Base-by-base conservation (phyloP, 2,329 filamentous ascomycete genomes). In the Thermoascus crustaceus region DNA sequence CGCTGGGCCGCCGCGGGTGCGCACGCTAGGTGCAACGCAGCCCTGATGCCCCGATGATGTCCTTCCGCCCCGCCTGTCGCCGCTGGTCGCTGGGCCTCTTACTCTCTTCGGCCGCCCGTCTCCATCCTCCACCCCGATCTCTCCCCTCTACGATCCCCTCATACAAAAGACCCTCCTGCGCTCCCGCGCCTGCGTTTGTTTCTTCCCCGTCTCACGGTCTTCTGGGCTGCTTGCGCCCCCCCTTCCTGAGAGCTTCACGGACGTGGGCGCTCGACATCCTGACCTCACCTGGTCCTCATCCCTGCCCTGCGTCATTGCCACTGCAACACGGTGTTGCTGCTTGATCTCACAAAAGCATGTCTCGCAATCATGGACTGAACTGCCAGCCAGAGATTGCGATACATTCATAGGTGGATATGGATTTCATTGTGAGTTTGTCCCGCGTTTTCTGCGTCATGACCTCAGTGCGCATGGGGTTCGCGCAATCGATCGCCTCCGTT, bases 391-490 rank as follows among this genome's bases (percentile, higher is more conserved):
- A 47, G 43, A 40, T 36, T 47, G 42, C 38, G 43, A 49, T 45
- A 46, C 55, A 48, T 56, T 47, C 43, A 32, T 44, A 42, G 27
- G 40, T 45, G 38, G 44, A 46, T 38, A 66, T 66, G 63, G 63
- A 66, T 58, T 65, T 66, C 46, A 65, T 64, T 51, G 63, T 66
- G 46, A 52, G 63, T 63, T 30, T 24, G 31, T 34, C 31, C 9
- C n/a, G n/a, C n/a, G n/a, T n/a, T n/a, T n/a, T n/a, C n/a, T n/a
- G n/a, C n/a, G n/a, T n/a, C n/a, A n/a, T n/a, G n/a, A n/a, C n/a
- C n/a, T n/a, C n/a, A n/a, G n/a, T n/a, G n/a, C n/a, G n/a, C n/a
- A n/a, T n/a, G n/a, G n/a, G n/a, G n/a, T n/a, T n/a, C n/a, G n/a
- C n/a, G n/a, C n/a, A n/a, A n/a, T n/a, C n/a, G n/a, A n/a, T n/a